These are phyloP conservation scores for Yamadazyma songkhlaensis DNA, from an alignment of 1,139 yeast species.

Conservation along the genomic window DNA sequence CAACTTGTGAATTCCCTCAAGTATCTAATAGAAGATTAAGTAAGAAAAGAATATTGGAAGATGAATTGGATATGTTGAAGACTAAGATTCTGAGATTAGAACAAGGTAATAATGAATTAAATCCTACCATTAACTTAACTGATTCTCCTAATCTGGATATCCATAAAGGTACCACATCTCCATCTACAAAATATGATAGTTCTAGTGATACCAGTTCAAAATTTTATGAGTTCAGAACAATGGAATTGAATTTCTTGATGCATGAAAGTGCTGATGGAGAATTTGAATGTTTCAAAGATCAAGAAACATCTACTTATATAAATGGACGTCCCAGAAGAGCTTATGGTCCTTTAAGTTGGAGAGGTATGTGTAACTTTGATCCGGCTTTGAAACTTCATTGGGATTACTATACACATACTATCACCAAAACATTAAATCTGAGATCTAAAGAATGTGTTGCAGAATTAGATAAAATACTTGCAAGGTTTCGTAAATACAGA, in stretches of 20 bases:
- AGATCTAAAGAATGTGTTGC: neutral
- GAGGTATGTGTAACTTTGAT: slow-evolving; percentile 27
- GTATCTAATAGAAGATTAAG: slow-evolving; percentile 3
- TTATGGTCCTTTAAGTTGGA: slow-evolving; percentile 37
- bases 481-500: slow-evolving; percentile 5
- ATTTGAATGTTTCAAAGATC: slow-evolving; percentile 5
- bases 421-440: neutral
- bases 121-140: too few relatives aligned
- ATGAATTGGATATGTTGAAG: slow-evolving; percentile 5
- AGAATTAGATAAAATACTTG: slow-evolving; percentile 2
- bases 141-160: too few relatives aligned
- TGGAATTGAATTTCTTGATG: slow-evolving; percentile 4
- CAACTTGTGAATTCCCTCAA: slow-evolving; percentile 8
- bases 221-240: slow-evolving; percentile 4
- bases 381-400: slow-evolving; percentile 5
- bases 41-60: slow-evolving; percentile 4
- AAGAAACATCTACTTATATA: neutral
- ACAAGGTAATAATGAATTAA: too few relatives aligned
- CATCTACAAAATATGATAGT: too few relatives aligned
- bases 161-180: too few relatives aligned
- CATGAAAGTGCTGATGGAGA: slow-evolving; percentile 2
- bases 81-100: slow-evolving; percentile 5
- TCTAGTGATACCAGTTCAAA: too few relatives aligned
- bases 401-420: neutral
- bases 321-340: slow-evolving; percentile 13